phyloP scores from a whole-genome alignment of 192 early-diverging fungal species.

The Pilobolus umbonatus region DNA sequence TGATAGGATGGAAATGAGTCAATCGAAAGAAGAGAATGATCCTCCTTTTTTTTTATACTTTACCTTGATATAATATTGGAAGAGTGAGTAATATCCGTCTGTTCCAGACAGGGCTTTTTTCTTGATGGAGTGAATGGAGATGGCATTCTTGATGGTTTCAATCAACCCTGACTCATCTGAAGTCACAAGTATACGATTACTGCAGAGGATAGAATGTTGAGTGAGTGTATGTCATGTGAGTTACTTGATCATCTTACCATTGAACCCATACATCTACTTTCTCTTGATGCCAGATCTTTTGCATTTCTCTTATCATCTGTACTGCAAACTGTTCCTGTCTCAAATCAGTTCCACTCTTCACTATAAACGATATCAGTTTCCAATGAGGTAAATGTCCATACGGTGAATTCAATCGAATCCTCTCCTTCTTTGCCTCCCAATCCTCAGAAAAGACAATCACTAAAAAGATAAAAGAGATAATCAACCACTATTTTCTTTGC shows the following conservation, averaged over 20 bases:
- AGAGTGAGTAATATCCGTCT: too few relatives aligned
- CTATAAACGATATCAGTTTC: conserved; percentile 88
- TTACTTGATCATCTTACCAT: too few relatives aligned
- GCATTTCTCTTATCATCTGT: conserved; percentile 91
- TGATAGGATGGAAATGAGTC: conserved; percentile 49
- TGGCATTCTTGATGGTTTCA: conserved; percentile 91
- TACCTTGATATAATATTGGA: conserved; percentile 75
- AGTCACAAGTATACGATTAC: conserved; percentile 85
- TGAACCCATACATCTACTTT: conserved; percentile 83
- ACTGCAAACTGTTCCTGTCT: conserved; percentile 96
- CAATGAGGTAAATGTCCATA: conserved; percentile 82
- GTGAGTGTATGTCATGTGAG: too few relatives aligned
- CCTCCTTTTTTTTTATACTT: conserved; percentile 65
- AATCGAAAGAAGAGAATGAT: conserved; percentile 87
- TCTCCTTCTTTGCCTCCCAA: conserved; percentile 81
- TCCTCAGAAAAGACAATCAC: conserved; percentile 89
- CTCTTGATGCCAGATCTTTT: conserved; percentile 83
- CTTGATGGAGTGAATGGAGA: conserved; percentile 96
- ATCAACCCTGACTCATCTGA: conserved; percentile 90
- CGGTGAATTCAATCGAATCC: conserved; percentile 80
- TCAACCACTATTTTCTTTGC: neutral
- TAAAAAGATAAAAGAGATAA: conserved; percentile 24
- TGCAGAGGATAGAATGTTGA: conserved; percentile 8
- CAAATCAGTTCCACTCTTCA: conserved; percentile 93
- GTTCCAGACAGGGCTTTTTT: too few relatives aligned